Base-by-base conservation (phyloP, 225 moss, liverwort and hornwort species). In the Pleurozium schreberi region DNA sequence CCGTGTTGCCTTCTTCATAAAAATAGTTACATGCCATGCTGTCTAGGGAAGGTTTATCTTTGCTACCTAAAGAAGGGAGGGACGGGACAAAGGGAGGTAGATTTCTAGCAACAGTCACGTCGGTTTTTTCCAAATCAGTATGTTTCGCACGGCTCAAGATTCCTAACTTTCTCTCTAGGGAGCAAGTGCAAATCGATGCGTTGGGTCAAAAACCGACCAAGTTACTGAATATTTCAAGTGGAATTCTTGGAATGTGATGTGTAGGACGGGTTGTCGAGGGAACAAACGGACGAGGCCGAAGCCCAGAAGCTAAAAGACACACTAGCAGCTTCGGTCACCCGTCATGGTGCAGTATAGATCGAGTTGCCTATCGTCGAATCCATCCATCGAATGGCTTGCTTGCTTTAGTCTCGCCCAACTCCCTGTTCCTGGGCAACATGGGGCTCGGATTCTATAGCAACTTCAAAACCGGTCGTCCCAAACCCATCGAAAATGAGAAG, bases 261-360 rank as follows among this genome's bases (percentile, higher is more conserved):
- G 67, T 75, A 98, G 98, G 95, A 95, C 26, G 96, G 96, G 34
- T 93, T 96, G 61, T 88, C 88, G 76, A 98, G 92, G 69, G 90
- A 94, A 90, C 95, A 91, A 43, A 91, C 88, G 33, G 94, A 95
- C 31, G 91, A 90, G 16, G 89, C 82, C 60, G 96, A 98, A 90
- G 74, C 90, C 19, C 89, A 94, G 86, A 95, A 93, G 87, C 88
- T 98, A 23, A 95, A 93, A 77, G 94, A 95, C 27, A 80, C 96
- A 45, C 84, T 98, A 53, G 91, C 93, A 77, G 92, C 96, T 68
- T 95, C 93, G 74, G 92, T 96, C 86, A 96, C 94, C 59, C 85
- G 84, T 27, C 93, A 93, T 75, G 92, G 94, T 87, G 92, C 82
- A 83, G 92, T 90, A 50, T 94, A 86, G 89, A 62, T n/a, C n/a